Evolutionary conservation across 345 rosid genomes (phyloP), one percentile per base, ranked within the genome.

Genomic region (Camelina laxa): DNA sequence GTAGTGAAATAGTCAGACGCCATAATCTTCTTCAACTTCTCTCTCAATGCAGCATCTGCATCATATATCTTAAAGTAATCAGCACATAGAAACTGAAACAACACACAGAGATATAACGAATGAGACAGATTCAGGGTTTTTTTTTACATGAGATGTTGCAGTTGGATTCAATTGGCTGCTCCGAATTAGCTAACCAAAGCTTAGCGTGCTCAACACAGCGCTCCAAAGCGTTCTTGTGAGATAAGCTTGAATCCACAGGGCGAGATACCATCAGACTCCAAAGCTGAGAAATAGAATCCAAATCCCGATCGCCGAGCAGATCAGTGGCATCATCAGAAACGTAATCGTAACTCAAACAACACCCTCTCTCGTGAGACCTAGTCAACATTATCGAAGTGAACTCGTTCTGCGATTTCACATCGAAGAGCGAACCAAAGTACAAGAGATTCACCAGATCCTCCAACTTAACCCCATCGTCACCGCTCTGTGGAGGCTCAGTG

Each of bases 241-340:
- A 86, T 58, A 87, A 83, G 55, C 84, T 79, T 12, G 99, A 86
- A 77, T 89, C 88, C 14, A 70, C 84, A 0, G 98, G 96, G n/a
- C 99, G 90, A 21, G 99, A 91, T 21, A 84, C 62, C 84, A 95
- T 58, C 59, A 89, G 22, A 4, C 85, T 83, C 65, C 97, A 70
- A 9, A 95, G 79, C 65, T 39, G 60, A 4, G 99, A 91, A 62
- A 95, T 85, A 79, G 77, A 48, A 80, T 90, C 97, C 87, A 95
- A 82, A 79, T 95, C 99, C 36, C 69, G 66, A 80, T 95, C 99
- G 12, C 90, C 82, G 6, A 95, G 91, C 72, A 86, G 84, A 87
- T 90, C 98, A 65, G 93, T 87, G 13, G 87, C 91, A n/a, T 96
- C 98, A 47, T 96, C 99, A 7, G 98, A 88, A 4, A 96, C 98